A percentile compares a stretch with the other conserved stretches of the same genome.
These are phyloP conservation scores for Neopestalotiopsis sp. DNA, from an alignment of 2,329 filamentous ascomycete species.

Conservation along the genomic window DNA sequence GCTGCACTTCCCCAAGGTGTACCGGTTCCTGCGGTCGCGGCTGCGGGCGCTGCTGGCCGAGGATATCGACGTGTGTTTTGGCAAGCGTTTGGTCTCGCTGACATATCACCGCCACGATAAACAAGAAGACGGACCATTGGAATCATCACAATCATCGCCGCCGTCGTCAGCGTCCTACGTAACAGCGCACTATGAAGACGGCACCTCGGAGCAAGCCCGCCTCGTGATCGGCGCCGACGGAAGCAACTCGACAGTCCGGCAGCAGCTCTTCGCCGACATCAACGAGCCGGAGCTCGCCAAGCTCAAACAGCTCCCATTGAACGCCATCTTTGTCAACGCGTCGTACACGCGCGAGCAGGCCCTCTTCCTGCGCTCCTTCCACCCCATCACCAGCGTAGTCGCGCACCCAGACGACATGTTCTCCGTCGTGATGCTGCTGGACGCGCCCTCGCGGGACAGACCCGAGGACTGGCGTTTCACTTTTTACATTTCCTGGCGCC, in stretches of 20 bases:
- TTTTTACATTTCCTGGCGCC: conserved; percentile 52
- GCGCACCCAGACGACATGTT: conserved; percentile 49
- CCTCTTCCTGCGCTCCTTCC: conserved; percentile 45
- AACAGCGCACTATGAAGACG: conserved; percentile 38
- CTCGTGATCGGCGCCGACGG: conserved; percentile 41
- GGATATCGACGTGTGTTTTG: conserved; percentile 40
- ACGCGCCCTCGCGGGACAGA: conserved; percentile 39
- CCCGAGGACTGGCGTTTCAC: conserved; percentile 50
- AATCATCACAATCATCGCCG: too few relatives aligned
- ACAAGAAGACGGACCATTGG: conserved; percentile 20
- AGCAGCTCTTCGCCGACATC: conserved; percentile 32
- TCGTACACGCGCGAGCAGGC: conserved; percentile 47
- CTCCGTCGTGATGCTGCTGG: conserved; percentile 50
- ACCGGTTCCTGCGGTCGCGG: conserved; percentile 36
- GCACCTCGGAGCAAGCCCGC: conserved; percentile 30
- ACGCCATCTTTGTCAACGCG: conserved; percentile 49
- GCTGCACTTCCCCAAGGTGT: conserved; percentile 23
- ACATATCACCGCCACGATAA: conserved; percentile 29
- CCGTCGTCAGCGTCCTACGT: conserved; percentile 19
- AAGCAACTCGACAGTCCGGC: conserved; percentile 33
- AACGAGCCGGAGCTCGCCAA: conserved; percentile 26
- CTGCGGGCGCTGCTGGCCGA: conserved; percentile 40
- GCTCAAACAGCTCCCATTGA: conserved; percentile 45
- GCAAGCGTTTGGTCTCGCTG: conserved; percentile 42
- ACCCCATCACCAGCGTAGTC: conserved; percentile 47